A percentile compares a stretch with the other conserved stretches of the same genome.
Conservation (phyloP, 1,139 yeast genomes). For the Blastobotrys persicus region DNA sequence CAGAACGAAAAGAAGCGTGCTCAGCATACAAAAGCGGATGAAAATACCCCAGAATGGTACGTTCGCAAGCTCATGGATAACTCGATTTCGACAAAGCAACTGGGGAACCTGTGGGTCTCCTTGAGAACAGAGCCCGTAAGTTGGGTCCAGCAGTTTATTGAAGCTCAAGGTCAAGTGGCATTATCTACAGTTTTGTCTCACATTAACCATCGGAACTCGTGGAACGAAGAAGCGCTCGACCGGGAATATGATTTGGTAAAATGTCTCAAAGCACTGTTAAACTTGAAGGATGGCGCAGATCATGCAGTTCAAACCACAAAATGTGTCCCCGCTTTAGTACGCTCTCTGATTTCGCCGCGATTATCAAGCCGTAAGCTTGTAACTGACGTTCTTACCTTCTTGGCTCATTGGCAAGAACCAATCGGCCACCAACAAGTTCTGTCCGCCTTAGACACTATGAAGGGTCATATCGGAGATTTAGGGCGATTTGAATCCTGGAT, state of each 20-base stretch:
- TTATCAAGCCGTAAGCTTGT: conserved; percentile 75
- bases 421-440: conserved; percentile 62
- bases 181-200: conserved; percentile 59
- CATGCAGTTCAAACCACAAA: conserved; percentile 51
- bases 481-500: conserved; percentile 83
- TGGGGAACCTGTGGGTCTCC: conserved; percentile 86
- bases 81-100: conserved; percentile 63
- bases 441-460: conserved; percentile 59
- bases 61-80: conserved; percentile 73
- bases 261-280: conserved; percentile 61
- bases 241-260: conserved; percentile 59
- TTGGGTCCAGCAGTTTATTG: conserved; percentile 83
- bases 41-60: conserved; percentile 69
- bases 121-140: conserved; percentile 85
- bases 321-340: conserved; percentile 57
- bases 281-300: conserved; percentile 54
- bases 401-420: conserved; percentile 52
- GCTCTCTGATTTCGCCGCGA: conserved; percentile 60
- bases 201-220: conserved; percentile 35
- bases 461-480: conserved; percentile 61
- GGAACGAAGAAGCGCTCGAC: conserved; percentile 46
- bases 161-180: conserved; percentile 86
- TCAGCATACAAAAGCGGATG: conserved; percentile 38
- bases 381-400: conserved; percentile 66
- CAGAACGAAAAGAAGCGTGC: conserved; percentile 53